Evolutionary conservation across 305 asterid genomes (phyloP), one percentile per base, ranked within the genome.

Genomic region (Lippia alba): DNA sequence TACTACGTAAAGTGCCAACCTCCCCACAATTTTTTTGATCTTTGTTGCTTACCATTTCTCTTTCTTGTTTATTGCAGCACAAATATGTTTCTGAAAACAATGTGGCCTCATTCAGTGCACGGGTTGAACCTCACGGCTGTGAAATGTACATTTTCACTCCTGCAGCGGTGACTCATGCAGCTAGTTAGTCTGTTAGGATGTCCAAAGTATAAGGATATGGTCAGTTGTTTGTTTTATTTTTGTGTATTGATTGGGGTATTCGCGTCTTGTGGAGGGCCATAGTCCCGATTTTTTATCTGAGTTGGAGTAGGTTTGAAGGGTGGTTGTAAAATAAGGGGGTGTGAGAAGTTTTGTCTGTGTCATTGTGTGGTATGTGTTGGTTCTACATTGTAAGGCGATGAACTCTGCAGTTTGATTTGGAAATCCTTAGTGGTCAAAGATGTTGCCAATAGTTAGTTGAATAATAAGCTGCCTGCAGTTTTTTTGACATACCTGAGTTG

Each of bases 111-210:
- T 81, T 81, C 77, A 70, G 84, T 34, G 69, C 83, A 19, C 76
- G 72, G 56, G 70, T 81, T 2, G 78, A 68, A 9, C 77, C 78
- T 30, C 89, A 84, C 61, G 74, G 80, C 39, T 81, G 83, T 61
- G 84, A 81, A 58, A 84, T 81, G 89, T 84, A 81, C 77, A 54
- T 79, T 30, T 74, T 84, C 70, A 59, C 77, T 54, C 86, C 78
- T 11, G 63, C 74, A 12, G 12, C 72, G 0, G 61, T 8, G 48
- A 17, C 76, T 67, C 81, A 1, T 61, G 66, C 89, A 6, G 64
- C 79, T 16, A 58, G 39, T 67, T 84, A 70, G 72, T 56, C 9
- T 50, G 51, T 49, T 39, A 57, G 44, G 59, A 39, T 55, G 12
- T 56, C 50, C 50, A 30, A 41, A 54, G 30, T 48, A 20, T 10